Evolutionary conservation across 495 filamentous ascomycete genomes (phyloP).

Genomic region (Lophiotrema nucula): DNA sequence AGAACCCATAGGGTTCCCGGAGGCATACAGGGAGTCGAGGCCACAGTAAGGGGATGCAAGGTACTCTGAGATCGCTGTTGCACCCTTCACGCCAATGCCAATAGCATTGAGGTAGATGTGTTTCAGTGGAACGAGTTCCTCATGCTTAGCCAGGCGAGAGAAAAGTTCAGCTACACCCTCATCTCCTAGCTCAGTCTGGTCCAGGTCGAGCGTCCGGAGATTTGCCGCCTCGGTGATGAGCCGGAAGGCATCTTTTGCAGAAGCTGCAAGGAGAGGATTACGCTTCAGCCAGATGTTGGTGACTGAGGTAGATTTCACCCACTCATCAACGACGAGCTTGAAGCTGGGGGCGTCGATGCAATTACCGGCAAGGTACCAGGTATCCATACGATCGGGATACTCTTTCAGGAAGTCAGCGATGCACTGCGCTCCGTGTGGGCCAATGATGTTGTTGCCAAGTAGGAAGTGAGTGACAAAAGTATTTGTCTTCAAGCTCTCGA

Average conservation of each 20-base stretch:
- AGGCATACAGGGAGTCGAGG: constrained; percentile 40
- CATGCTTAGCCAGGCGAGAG: constrained; percentile 26
- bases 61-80: constrained; percentile 36
- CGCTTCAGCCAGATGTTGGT: constrained; percentile 50
- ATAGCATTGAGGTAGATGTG: constrained; percentile 45
- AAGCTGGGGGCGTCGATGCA: constrained; percentile 40
- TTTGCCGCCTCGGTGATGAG: constrained; percentile 38
- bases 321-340: constrained; percentile 36
- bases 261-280: constrained; percentile 43
- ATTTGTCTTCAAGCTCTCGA: constrained; percentile 40
- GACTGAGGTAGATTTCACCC: constrained; percentile 36
- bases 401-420: constrained; percentile 41
- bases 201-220: constrained; percentile 45
- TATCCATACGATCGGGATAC: constrained; percentile 43
- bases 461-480: constrained; percentile 44
- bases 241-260: constrained; percentile 32
- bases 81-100: constrained; percentile 38
- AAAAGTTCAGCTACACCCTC: constrained; percentile 41
- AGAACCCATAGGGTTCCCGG: constrained; percentile 41
- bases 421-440: constrained; percentile 40
- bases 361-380: constrained; percentile 49
- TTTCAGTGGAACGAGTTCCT: constrained; percentile 31
- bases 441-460: constrained; percentile 49
- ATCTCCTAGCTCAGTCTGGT: constrained; percentile 46
- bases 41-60: constrained; percentile 34